Percentiles rank a stretch among this genome's conserved stretches.
phyloP scores from a whole-genome alignment of 2,329 filamentous ascomycete genomes.

The Kalaharituber pfeilii region DNA sequence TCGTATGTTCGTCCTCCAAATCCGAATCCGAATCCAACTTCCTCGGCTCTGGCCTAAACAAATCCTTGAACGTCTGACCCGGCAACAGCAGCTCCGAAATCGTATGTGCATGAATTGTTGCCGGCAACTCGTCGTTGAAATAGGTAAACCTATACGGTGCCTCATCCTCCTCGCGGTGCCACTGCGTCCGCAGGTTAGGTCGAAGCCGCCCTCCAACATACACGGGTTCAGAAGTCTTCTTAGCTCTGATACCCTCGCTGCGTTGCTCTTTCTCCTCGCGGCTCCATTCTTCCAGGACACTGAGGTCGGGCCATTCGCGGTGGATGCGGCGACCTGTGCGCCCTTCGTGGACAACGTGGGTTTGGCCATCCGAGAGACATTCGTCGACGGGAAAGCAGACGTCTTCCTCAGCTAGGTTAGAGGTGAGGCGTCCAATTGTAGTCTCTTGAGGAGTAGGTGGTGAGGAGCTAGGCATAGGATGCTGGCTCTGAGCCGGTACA shows the following conservation, averaged over 20 bases:
- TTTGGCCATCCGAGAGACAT: constrained; percentile 40
- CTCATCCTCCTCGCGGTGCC: constrained; percentile 79
- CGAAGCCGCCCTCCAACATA: constrained; percentile 78
- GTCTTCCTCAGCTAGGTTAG: constrained; percentile 61
- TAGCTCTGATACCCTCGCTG: constrained; percentile 64
- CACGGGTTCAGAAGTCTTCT: constrained; percentile 85
- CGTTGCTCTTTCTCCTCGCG: constrained; percentile 75
- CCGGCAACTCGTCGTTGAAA: constrained; percentile 93
- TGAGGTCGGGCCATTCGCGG: constrained; percentile 70
- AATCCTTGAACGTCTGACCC: constrained; percentile 63
- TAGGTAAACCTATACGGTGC: constrained; percentile 92
- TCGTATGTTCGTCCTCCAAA: constrained; percentile 24
- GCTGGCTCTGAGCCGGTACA: not conserved
- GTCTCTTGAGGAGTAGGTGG: constrained; percentile 28
- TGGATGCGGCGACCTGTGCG: constrained; percentile 37
- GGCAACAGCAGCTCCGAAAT: constrained; percentile 85
- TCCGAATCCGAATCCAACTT: constrained; percentile 18
- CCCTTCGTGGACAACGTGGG: constrained; percentile 27
- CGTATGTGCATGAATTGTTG: constrained; percentile 87
- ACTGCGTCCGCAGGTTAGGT: constrained; percentile 45
- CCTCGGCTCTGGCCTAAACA: constrained; percentile 72
- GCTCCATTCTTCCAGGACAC: constrained; percentile 75
- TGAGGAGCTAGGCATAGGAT: constrained; percentile 25
- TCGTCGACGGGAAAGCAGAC: constrained; percentile 80
- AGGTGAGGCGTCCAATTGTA: constrained; percentile 38